Evolutionary conservation across 805 yeast genomes (phyloP), one percentile per base, ranked within the genome.

Genomic region (Metschnikowia aberdeeniae): DNA sequence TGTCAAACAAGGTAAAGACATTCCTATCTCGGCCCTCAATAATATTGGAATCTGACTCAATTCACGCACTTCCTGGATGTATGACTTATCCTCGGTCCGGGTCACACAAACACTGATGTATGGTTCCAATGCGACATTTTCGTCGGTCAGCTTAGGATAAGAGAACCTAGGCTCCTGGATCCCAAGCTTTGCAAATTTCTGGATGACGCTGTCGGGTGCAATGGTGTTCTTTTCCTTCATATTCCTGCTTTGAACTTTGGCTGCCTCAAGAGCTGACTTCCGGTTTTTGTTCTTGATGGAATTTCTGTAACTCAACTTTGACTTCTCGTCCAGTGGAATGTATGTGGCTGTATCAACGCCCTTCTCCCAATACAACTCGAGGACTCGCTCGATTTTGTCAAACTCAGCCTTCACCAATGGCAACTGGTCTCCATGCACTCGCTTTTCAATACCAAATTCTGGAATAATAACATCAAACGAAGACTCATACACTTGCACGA

Each of bases 341-440:
- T 76, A 93, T 0, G 95, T 86, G 0, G 97, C 97, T 19, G 96
- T 78, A 63, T 92, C 97, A 43, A 86, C 79, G n/a, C 90, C 92
- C 42, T 80, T 81, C 63, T 89, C 95, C 99, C 99, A 92, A 60
- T 78, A 89, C 40, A 92, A 70, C 61, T 92, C 97, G 57, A 92
- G 73, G 8, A 81, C 67, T 36, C 88, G 76, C 34, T 76, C 69
- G 13, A 61, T 57, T 60, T 84, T 86, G 62, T 87, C 90, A 62
- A 86, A 93, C 63, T 93, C 98, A 5, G 97, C 98, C 64, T 89
- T 90, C 20, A 80, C 80, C 51, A 92, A 72, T 9, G 98, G 98
- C 45, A 93, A 72, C 66, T 93, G 98, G 66, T 93, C 99, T 24
- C 98, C 97, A 60, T 93, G 99, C 19, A 90, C 97, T 58, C 97